These are phyloP conservation scores for Chrysoporthe puriensis DNA, from an alignment of 2,329 filamentous ascomycete genomes.

Conservation along the genomic window DNA sequence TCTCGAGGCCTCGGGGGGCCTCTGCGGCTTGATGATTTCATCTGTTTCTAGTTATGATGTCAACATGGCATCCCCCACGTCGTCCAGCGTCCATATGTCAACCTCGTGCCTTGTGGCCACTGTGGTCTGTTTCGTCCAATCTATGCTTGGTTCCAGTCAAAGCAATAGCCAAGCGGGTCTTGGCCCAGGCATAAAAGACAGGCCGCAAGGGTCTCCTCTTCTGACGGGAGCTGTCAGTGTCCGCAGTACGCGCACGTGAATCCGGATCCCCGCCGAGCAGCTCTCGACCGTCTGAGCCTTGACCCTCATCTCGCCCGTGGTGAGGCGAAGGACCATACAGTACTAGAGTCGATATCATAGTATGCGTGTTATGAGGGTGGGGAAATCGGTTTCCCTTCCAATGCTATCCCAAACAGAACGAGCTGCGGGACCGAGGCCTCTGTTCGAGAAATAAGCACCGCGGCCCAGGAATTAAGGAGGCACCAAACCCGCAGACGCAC, in stretches of 20 bases:
- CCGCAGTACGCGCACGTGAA: not conserved
- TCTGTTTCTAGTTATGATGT: not conserved
- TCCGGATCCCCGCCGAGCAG: not conserved
- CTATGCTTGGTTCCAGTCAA: not conserved
- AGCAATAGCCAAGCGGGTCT: no score
- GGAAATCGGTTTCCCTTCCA: not conserved
- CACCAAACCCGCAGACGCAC: not conserved
- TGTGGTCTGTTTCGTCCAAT: not conserved
- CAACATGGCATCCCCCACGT: not conserved
- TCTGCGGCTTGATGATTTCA: not conserved
- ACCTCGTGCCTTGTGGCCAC: not conserved
- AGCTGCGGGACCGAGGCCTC: not conserved
- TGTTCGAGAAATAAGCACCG: not conserved
- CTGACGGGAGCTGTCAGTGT: not conserved
- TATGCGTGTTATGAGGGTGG: not conserved
- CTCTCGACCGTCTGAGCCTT: not conserved
- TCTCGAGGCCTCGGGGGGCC: not conserved
- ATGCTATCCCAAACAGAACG: not conserved
- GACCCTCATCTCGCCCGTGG: not conserved
- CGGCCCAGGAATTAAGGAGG: not conserved
- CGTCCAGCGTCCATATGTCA: not conserved
- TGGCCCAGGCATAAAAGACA: not conserved
- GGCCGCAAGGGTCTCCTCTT: not conserved
- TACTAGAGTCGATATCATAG: not conserved
- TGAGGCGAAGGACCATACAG: conserved; percentile 2